phyloP scores from a whole-genome alignment of 164 flowering plant genomes.

The Aristolochia contorta region DNA sequence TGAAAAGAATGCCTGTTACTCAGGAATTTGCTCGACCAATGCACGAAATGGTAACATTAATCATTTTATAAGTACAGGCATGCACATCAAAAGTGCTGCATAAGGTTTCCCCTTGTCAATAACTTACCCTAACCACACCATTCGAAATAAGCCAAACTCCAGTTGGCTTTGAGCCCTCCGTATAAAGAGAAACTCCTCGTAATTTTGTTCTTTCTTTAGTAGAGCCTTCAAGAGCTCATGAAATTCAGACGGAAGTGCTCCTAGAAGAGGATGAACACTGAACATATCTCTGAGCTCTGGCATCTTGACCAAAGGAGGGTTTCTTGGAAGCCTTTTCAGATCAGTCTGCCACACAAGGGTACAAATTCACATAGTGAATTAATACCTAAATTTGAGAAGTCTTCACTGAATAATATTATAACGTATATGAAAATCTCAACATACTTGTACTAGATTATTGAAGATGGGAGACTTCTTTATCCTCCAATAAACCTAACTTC shows the following conservation, averaged over 20 bases:
- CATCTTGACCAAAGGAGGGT: conserved; percentile 79
- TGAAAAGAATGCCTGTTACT: conserved; percentile 58
- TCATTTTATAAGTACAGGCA: not conserved
- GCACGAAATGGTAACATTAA: conserved; percentile 9
- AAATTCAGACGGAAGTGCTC: conserved; percentile 64
- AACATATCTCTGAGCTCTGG: conserved; percentile 54
- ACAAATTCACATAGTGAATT: no score
- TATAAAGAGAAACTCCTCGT: conserved; percentile 56
- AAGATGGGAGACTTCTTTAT: conserved; percentile 81
- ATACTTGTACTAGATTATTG: conserved; percentile 89
- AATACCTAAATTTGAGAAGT: no score
- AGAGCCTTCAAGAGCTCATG: conserved; percentile 42
- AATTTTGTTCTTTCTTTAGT: conserved; percentile 64
- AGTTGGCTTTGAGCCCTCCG: conserved; percentile 67
- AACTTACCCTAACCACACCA: not conserved
- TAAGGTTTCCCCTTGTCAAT: no score
- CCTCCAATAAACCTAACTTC: conserved; percentile 74
- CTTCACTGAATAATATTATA: no score
- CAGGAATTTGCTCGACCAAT: conserved; percentile 70
- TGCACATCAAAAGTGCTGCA: not conserved
- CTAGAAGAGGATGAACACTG: conserved; percentile 60
- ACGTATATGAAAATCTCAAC: not conserved
- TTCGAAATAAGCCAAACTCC: conserved; percentile 80
- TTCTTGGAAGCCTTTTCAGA: conserved; percentile 68
- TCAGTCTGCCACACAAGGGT: conserved; percentile 44